Evolutionary conservation across 164 flowering plant species (phyloP).

Genomic region (Vitis riparia): DNA sequence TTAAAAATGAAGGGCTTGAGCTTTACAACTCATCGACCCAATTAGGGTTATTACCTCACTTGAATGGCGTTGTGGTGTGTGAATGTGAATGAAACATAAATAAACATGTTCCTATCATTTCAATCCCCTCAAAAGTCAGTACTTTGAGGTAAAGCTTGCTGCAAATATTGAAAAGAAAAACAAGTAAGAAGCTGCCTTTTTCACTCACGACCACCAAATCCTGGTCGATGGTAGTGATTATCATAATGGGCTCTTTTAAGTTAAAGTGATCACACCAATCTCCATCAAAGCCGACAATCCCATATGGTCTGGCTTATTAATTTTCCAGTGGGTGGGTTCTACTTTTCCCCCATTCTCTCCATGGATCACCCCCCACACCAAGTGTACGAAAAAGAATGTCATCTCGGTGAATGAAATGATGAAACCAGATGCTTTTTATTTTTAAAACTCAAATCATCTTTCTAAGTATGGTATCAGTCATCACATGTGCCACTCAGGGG

Average conservation of each 20-base stretch:
- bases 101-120: constrained; percentile 7
- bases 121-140: constrained; percentile 12
- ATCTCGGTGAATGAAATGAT: background rate
- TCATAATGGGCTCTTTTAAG: background rate
- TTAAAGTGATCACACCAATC: constrained; percentile 9
- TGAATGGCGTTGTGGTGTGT: too few species aligned
- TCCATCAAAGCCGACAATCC: constrained; percentile 1
- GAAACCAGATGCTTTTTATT: background rate
- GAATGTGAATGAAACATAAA: too few species aligned
- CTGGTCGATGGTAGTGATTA: background rate
- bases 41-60: too few species aligned
- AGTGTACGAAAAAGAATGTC: background rate
- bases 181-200: background rate
- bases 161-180: constrained; percentile 1
- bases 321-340: background rate
- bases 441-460: too few species aligned
- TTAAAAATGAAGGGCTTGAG: too few species aligned
- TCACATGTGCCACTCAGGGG: constrained; percentile 1
- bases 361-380: background rate
- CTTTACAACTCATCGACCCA: too few species aligned
- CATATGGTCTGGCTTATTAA: background rate
- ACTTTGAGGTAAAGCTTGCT: constrained; percentile 8
- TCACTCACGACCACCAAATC: background rate
- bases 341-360: background rate
- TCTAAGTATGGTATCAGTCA: background rate